Conservation (phyloP, 371 early-diverging fungal species). For the Phascolomyces articulosus region DNA sequence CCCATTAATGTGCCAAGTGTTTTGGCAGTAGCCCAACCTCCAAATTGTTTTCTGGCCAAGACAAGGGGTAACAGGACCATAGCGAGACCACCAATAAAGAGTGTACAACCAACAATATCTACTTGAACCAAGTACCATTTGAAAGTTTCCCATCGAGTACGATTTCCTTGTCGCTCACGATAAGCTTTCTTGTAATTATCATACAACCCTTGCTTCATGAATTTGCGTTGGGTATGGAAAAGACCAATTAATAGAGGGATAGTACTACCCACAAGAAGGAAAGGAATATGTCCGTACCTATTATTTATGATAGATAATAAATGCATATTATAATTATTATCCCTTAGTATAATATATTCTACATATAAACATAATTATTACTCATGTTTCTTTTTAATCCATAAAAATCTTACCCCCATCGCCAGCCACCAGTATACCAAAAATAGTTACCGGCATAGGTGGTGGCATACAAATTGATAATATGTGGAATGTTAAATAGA, state of each 20-base stretch:
- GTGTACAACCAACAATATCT: slow-evolving; percentile 44
- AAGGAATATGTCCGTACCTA: slow-evolving; percentile 25
- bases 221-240: slow-evolving; percentile 15
- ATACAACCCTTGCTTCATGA: slow-evolving; percentile 10
- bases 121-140: slow-evolving; percentile 13
- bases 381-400: too few species aligned
- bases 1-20: not conserved
- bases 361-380: too few species aligned
- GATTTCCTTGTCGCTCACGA: not conserved
- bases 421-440: slow-evolving; percentile 15
- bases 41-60: slow-evolving; percentile 40
- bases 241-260: slow-evolving; percentile 25
- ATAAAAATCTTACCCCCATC: slow-evolving; percentile 19
- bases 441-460: slow-evolving; percentile 32
- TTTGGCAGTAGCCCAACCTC: slow-evolving; percentile 34
- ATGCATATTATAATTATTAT: too few species aligned
- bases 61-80: slow-evolving; percentile 48
- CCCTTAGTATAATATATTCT: too few species aligned
- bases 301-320: too few species aligned
- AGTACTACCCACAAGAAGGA: slow-evolving; percentile 21
- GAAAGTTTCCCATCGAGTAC: not conserved
- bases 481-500: slow-evolving; percentile 31
- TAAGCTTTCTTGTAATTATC: slow-evolving; percentile 2
- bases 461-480: slow-evolving; percentile 34
- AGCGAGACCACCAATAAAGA: slow-evolving; percentile 43